Conservation (phyloP, 257 asterid genomes). For the Gentiana straminea region DNA sequence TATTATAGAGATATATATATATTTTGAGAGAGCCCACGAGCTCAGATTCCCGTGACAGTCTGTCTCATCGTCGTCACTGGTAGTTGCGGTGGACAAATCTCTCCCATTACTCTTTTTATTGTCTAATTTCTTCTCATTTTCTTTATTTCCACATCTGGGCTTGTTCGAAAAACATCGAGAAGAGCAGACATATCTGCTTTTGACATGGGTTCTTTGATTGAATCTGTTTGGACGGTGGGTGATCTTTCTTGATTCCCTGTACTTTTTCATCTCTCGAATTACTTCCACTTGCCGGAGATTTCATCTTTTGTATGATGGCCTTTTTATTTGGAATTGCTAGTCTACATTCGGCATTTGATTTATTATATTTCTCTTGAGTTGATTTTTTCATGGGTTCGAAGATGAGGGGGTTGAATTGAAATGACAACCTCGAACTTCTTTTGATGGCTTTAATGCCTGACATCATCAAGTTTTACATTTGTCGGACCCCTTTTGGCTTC, state of each 20-base stretch:
- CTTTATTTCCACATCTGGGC: neutral
- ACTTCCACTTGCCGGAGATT: slow-evolving; percentile 4
- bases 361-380: neutral
- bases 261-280: neutral
- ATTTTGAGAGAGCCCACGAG: slow-evolving; percentile 23
- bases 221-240: slow-evolving; percentile 57
- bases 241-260: neutral
- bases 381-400: neutral
- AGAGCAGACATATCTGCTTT: neutral
- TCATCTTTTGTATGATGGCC: neutral
- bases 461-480: neutral
- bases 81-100: neutral
- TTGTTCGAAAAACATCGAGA: slow-evolving; percentile 8
- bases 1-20: too few relatives aligned
- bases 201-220: slow-evolving; percentile 24
- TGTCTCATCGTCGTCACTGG: slow-evolving; percentile 14
- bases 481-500: too few relatives aligned
- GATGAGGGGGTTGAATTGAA: neutral
- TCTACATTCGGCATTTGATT: slow-evolving; percentile 2
- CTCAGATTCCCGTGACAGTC: slow-evolving; percentile 38
- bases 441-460: neutral
- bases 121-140: neutral
- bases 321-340: neutral
- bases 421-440: neutral
- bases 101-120: neutral